Base-by-base conservation (phyloP, 768 basidiomycete species). In the Mycena leptocephala region DNA sequence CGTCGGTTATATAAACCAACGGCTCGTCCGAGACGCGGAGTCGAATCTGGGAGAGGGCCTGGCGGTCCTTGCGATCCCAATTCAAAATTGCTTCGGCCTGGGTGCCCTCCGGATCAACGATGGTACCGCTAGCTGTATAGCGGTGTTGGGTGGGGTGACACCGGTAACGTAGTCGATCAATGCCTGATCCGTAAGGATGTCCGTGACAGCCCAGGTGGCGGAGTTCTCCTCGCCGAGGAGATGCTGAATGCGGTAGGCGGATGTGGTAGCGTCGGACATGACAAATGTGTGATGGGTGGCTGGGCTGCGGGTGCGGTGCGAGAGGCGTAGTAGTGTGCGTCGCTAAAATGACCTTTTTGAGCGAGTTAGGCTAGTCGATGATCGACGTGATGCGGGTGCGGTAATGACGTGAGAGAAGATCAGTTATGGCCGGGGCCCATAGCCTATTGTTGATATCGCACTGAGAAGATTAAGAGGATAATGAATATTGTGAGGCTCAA, bases 11-110 rank as follows among this genome's bases (percentile, higher is more conserved):
- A 35, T 68, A 68, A 4, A 68, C 51, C 66, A 68, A 55, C 24
- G 66, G 66, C 13, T 68, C 51, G 20, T 68, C 66, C 8, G 66
- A 24, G 18, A 68, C 66, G 32, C 66, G 66, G 24, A 63, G 74
- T 30, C 83, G 65, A 53, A 87, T 86, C 2, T 77, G 71, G 24
- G 80, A 81, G 5, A 84, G 80, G 22, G 84, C 84, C 76, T 81
- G 81, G 13, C 76, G 71, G 74, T 87, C 84, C 62, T 82, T 82
- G 35, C 75, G 56, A 8, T 78, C 67, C 74, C 68, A 69, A 14
- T 3, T n/a, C 3, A 1, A 0, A 22, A 69, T 75, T 2, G 39
- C 51, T 24, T 22, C 7, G 22, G 75, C 73, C 9, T 48, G 41
- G 32, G 73, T 69, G 33, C 48, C 71, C 26, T 72, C 32, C 24